Evolutionary conservation across 2,329 filamentous ascomycete species (phyloP).

Genomic region (Fusarium graminum): DNA sequence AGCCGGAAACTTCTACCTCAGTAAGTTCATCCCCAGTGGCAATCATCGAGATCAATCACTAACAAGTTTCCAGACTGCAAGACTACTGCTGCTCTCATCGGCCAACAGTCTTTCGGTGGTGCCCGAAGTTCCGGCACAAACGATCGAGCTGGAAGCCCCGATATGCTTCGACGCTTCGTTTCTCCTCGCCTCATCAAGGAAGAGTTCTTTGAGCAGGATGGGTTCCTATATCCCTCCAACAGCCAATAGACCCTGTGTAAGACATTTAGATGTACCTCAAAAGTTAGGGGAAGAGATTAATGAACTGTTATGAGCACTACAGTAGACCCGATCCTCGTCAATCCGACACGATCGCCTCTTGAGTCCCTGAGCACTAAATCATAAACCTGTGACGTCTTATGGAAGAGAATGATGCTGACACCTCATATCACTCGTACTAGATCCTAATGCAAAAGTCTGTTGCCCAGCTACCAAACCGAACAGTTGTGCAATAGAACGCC

Average conservation of each 20-base stretch:
- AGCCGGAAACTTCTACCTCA: slow-evolving; percentile 70
- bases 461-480: too few species aligned
- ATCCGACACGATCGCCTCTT: too few species aligned
- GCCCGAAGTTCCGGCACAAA: slow-evolving; percentile 66
- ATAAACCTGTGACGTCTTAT: too few species aligned
- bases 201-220: slow-evolving; percentile 57
- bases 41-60: fast-evolving
- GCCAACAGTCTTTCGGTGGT: slow-evolving; percentile 69
- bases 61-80: slow-evolving; percentile 59
- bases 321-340: too few species aligned
- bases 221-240: slow-evolving; percentile 65
- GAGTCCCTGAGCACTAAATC: too few species aligned
- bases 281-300: slow-evolving; percentile 20
- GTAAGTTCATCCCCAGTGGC: slow-evolving; percentile 28
- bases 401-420: too few species aligned
- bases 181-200: slow-evolving; percentile 66
- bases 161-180: slow-evolving; percentile 64
- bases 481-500: too few species aligned
- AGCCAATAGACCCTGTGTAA: slow-evolving; percentile 46
- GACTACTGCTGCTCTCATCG: slow-evolving; percentile 67
- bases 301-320: neutral
- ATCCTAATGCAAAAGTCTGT: too few species aligned
- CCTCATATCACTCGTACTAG: too few species aligned
- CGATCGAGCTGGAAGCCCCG: slow-evolving; percentile 68
- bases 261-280: slow-evolving; percentile 34